phyloP scores from a whole-genome alignment of 1,284 basidiomycete species.

The Anthracocystis setariae region DNA sequence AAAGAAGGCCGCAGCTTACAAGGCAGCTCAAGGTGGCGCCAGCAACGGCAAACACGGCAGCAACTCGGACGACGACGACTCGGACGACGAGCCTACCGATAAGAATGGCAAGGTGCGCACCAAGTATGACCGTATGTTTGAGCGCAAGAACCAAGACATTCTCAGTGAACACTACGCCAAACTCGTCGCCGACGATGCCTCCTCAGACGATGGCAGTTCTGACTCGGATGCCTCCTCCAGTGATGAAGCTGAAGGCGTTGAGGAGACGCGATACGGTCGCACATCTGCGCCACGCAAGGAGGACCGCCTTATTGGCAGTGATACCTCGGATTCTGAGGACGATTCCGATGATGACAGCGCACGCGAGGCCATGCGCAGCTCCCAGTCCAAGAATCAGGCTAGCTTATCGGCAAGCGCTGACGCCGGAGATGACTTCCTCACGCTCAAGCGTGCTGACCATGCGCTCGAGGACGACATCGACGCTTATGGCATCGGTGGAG shows the following conservation, averaged over 20 bases:
- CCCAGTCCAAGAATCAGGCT: conserved; percentile 6
- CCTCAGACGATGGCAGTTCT: conserved; percentile 21
- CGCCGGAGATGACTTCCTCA: conserved; percentile 85
- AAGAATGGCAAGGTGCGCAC: conserved; percentile 71
- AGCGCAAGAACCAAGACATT: conserved; percentile 92
- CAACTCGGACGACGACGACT: conserved; percentile 65
- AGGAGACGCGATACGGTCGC: conserved; percentile 44
- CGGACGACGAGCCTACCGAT: conserved; percentile 41
- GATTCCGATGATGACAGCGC: conserved; percentile 34
- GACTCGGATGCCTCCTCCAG: conserved; percentile 16
- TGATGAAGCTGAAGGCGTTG: conserved; percentile 11
- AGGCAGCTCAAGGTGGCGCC: conserved; percentile 41
- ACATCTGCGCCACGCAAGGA: conserved; percentile 22
- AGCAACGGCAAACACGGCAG: conserved; percentile 19
- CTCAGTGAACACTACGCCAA: conserved; percentile 90
- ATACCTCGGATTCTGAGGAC: conserved; percentile 59
- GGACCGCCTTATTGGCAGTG: conserved; percentile 38
- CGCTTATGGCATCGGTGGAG: conserved; percentile 36
- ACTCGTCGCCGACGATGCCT: conserved; percentile 74
- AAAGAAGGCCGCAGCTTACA: conserved; percentile 75
- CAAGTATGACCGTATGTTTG: conserved; percentile 98
- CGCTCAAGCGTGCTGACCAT: conserved; percentile 89
- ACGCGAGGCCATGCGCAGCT: not conserved
- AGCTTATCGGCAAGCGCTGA: conserved; percentile 6
- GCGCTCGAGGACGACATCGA: conserved; percentile 71